Percentiles rank a stretch among this genome's conserved stretches.
Conservation (phyloP, 75 land plant genomes). For the Cunninghamia lanceolata region DNA sequence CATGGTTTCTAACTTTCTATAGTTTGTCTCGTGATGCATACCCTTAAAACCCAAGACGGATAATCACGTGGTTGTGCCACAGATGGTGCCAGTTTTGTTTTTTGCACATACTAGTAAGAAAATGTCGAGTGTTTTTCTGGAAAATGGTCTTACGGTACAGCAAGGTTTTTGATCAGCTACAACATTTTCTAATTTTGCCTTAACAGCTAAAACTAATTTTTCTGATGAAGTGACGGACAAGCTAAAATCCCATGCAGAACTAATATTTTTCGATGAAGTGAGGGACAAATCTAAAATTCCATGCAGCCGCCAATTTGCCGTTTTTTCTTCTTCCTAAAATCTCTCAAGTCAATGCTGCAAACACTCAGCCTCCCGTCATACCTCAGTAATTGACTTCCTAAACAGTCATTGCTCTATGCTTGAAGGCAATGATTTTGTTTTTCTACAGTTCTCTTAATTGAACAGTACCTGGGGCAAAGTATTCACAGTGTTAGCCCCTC, state of each 20-base stretch:
- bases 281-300: no score
- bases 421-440: not conserved
- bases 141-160: not conserved
- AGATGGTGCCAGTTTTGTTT: not conserved
- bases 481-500: not conserved
- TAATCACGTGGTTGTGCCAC: not conserved
- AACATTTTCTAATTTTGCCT: not conserved
- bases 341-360: not conserved
- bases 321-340: not conserved
- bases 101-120: not conserved
- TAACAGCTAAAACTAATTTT: not conserved
- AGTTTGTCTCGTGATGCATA: no score
- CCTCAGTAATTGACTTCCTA: not conserved
- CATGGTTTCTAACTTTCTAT: no score
- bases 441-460: not conserved
- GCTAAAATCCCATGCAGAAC: no score
- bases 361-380: not conserved
- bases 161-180: not conserved
- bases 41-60: not conserved
- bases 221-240: no score
- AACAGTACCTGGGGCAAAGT: not conserved
- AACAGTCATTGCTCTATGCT: not conserved
- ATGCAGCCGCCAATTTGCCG: no score
- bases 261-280: no score
- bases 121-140: not conserved